These are phyloP conservation scores for Chenopodium formosanum DNA, from an alignment of 148 eudicot genomes.

Conservation along the genomic window DNA sequence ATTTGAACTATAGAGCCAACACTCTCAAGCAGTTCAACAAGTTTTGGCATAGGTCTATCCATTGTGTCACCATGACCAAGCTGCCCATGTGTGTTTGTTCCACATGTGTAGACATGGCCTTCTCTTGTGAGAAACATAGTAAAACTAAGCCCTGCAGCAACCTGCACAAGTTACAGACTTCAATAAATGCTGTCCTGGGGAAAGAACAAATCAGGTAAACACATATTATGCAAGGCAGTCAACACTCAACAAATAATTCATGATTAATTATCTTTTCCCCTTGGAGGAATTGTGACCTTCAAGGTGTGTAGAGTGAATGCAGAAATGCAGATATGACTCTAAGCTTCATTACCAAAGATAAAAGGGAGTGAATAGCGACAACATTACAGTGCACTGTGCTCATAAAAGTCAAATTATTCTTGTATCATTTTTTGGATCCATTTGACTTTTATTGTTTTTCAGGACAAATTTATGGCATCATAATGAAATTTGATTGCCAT, in stretches of 20 bases:
- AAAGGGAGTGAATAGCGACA: not conserved
- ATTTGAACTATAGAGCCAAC: constrained; percentile 66
- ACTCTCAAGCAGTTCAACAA: constrained; percentile 51
- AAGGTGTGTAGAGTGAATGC: not conserved
- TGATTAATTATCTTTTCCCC: not conserved
- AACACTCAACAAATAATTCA: not conserved
- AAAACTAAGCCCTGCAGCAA: constrained; percentile 85
- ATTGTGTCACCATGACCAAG: constrained; percentile 87
- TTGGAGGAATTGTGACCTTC: not conserved
- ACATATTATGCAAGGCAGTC: not conserved
- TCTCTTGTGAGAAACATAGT: constrained; percentile 75
- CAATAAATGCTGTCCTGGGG: not conserved
- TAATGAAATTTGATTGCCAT: no score
- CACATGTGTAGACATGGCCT: constrained; percentile 85
- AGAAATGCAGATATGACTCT: not conserved
- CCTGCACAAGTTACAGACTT: constrained; percentile 41
- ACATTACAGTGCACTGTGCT: not conserved
- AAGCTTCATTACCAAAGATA: not conserved
- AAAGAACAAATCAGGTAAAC: not conserved
- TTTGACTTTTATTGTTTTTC: no score
- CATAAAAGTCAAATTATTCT: not conserved
- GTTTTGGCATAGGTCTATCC: constrained; percentile 62
- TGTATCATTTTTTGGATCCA: no score
- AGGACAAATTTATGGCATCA: no score
- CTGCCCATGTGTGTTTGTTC: constrained; percentile 77